Evolutionary conservation across 495 filamentous ascomycete genomes (phyloP).

Genomic region (Talaromyces nanjingensis): DNA sequence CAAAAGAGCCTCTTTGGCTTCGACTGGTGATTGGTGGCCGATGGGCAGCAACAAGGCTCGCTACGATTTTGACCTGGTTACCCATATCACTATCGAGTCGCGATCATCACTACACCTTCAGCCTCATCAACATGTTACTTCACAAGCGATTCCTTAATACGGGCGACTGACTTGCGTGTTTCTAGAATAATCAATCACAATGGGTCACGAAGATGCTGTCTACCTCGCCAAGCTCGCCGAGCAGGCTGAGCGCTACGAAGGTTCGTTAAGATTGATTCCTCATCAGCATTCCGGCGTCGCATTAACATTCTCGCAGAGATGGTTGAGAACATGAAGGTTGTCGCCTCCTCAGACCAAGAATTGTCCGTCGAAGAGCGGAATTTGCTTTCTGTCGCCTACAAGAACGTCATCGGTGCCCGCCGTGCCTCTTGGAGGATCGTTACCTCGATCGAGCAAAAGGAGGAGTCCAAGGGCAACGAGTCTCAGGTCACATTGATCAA

Average conservation of each 20-base stretch:
- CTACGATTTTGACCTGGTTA: neutral
- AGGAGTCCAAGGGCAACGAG: conserved; percentile 99
- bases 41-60: neutral
- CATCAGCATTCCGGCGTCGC: neutral
- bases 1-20: neutral
- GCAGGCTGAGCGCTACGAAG: conserved; percentile 99
- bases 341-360: conserved; percentile 91
- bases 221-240: conserved; percentile 99
- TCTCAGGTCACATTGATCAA: conserved; percentile 91
- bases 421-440: conserved; percentile 99
- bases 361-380: conserved; percentile 99
- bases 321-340: conserved; percentile 99
- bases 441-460: conserved; percentile 99
- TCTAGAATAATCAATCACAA: conserved; percentile 48
- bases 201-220: conserved; percentile 99
- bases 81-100: neutral
- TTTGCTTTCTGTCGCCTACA: conserved; percentile 98
- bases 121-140: neutral
- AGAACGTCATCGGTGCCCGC: conserved; percentile 98
- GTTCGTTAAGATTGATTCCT: conserved; percentile 46
- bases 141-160: neutral
- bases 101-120: neutral
- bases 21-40: neutral
- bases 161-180: conserved; percentile 8
- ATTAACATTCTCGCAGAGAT: conserved; percentile 62